Evolutionary conservation across 768 basidiomycete species (phyloP), one percentile per base, ranked within the genome.

Genomic region (Suillus plorans): DNA sequence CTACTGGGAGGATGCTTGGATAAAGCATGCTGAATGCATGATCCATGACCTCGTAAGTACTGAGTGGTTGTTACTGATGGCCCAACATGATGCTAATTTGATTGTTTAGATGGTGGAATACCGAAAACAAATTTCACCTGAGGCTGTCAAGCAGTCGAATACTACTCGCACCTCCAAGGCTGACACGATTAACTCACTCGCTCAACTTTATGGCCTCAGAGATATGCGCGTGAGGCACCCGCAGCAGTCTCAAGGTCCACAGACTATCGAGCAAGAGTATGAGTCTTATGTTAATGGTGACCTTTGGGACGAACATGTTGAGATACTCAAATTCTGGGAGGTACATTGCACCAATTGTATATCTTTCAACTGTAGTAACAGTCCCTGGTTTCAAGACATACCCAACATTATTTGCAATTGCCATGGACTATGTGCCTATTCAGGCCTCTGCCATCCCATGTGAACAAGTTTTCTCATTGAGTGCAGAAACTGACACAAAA

Each of bases 371-470:
- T 41, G 37, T 18, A 41, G 44, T 61, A 61, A 58, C 6, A 8
- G 6, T 37, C 57, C 8, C 57, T 34, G 57, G 16, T 59, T 59
- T 42, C 20, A 59, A 22, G 37, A 22, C 25, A 1, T 59, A 59
- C 42, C 58, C 34, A n/a, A 59, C 58, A 14, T 28, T 59, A 37
- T 59, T 59, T 10, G 22, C n/a, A 22, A 59, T 59, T 18, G 18
- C 36, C 36, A 59, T 59, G 58, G 58, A 59, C 18, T 59, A 59
- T 59, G 10, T 59, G n/a, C 36, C 9, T 14, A 59, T 67, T 22
- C 71, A 72, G 62, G 71, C 69, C 34, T 70, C 71, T 3, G 42
- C 71, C 7, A 69, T 72, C 8, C 71, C 71, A 6, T 69, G 69
- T 47, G 67, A 72, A 44, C 69, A 62, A 6, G 63, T 73, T 20